phyloP scores from a whole-genome alignment of 257 asterid species.

The Solanum medicagineum region DNA sequence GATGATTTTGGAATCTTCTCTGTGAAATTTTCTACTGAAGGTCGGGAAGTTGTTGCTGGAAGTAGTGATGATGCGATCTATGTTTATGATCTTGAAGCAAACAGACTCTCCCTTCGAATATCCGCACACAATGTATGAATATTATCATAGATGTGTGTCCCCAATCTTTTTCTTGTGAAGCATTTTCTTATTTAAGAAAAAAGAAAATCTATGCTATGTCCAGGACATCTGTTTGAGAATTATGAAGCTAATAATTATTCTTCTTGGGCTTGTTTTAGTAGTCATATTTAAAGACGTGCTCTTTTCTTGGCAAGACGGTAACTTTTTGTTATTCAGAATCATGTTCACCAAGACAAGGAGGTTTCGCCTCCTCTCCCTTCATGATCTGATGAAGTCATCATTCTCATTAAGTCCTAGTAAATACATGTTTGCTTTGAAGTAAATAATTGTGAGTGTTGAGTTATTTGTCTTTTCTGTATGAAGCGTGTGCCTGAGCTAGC shows the following conservation, averaged over 20 bases:
- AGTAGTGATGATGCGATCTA: constrained; percentile 69
- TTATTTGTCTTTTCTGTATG: background rate
- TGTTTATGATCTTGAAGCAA: constrained; percentile 82
- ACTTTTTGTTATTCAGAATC: background rate
- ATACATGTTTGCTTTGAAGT: background rate
- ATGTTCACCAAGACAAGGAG: background rate
- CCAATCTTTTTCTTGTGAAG: background rate
- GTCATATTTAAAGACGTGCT: background rate
- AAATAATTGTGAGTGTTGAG: background rate
- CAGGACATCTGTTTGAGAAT: background rate
- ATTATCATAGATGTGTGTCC: background rate
- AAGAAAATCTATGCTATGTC: background rate
- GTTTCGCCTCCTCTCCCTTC: background rate
- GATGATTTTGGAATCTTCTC: constrained; percentile 75
- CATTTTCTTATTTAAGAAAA: background rate
- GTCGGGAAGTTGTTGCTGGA: constrained; percentile 87
- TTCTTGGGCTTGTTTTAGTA: background rate
- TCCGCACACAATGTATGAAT: constrained; percentile 52
- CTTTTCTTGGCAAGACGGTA: background rate
- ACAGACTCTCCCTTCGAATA: constrained; percentile 52
- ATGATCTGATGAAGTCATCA: background rate
- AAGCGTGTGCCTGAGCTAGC: background rate
- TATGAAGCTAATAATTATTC: background rate
- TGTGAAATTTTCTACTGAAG: constrained; percentile 69
- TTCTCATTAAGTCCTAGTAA: background rate